Conservation (phyloP, 805 yeast genomes). For the Spathaspora boniae region DNA sequence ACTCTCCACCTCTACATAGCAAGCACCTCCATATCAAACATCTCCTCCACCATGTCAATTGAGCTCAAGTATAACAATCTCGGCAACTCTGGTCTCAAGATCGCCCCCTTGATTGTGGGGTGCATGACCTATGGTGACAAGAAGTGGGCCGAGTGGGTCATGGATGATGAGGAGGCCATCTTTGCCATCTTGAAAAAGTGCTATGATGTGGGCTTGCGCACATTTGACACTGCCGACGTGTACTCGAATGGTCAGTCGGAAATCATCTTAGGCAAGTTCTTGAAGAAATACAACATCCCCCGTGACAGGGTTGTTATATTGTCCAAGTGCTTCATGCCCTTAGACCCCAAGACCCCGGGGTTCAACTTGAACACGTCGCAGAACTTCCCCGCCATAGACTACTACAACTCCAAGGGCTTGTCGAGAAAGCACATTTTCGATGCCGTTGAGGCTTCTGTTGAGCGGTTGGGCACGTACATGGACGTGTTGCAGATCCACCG, state of each 20-base stretch:
- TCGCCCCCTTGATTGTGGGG: slow-evolving; percentile 49
- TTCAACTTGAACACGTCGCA: slow-evolving; percentile 1
- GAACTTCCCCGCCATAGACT: slow-evolving; percentile 9
- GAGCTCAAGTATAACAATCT: slow-evolving; percentile 5
- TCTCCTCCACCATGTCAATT: slow-evolving; percentile 6
- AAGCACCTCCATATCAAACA: not conserved
- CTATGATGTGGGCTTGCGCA: slow-evolving; percentile 20
- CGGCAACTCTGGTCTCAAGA: slow-evolving; percentile 47
- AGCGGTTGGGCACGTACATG: slow-evolving; percentile 49
- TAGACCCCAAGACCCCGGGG: slow-evolving; percentile 7
- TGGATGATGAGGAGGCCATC: slow-evolving; percentile 25
- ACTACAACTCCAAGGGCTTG: slow-evolving; percentile 34
- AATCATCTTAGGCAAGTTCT: slow-evolving; percentile 16
- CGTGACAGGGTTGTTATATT: slow-evolving; percentile 20
- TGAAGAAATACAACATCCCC: slow-evolving; percentile 19
- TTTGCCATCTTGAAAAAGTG: slow-evolving; percentile 22
- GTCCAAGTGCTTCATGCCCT: slow-evolving; percentile 14
- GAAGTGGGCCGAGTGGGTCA: slow-evolving; percentile 34
- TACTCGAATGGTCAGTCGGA: slow-evolving; percentile 21
- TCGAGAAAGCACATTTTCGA: slow-evolving; percentile 43
- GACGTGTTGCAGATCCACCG: slow-evolving; percentile 59
- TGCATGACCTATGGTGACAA: slow-evolving; percentile 49
- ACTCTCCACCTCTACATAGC: not conserved
- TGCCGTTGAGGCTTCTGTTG: slow-evolving; percentile 38
- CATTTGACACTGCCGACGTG: slow-evolving; percentile 22